A percentile compares a stretch with the other conserved stretches of the same genome.
phyloP scores from a whole-genome alignment of 805 yeast genomes.

The Lipomyces spencermartinsiae region DNA sequence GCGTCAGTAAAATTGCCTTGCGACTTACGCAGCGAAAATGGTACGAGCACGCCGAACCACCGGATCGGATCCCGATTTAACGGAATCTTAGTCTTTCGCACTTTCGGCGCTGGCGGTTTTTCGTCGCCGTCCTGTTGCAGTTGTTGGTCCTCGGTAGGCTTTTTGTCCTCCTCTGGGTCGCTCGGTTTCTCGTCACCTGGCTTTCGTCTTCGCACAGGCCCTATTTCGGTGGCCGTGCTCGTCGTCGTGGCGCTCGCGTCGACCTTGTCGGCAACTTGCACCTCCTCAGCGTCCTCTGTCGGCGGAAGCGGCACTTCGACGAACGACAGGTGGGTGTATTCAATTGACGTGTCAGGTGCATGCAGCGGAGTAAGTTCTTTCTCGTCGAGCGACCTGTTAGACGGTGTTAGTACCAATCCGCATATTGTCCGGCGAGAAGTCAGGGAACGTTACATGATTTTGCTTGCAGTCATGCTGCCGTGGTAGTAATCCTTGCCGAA shows the following conservation, averaged over 20 bases:
- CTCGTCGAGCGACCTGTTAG: neutral
- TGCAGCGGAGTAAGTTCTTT: constrained; percentile 8
- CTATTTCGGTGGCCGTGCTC: constrained; percentile 11
- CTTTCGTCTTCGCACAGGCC: constrained; percentile 4
- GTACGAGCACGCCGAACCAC: constrained; percentile 59
- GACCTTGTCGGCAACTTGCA: neutral
- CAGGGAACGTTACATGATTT: constrained; percentile 25
- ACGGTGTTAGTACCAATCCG: neutral
- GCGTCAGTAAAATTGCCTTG: constrained; percentile 48
- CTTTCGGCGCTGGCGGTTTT: constrained; percentile 10
- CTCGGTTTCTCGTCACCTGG: constrained; percentile 4
- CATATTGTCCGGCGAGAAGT: neutral
- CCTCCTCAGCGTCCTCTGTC: constrained; percentile 3
- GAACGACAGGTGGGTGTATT: neutral
- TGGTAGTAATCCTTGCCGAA: constrained; percentile 56
- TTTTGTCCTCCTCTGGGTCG: constrained; percentile 22
- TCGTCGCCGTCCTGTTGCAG: constrained; percentile 1
- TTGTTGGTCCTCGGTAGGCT: neutral
- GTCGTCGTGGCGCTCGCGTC: neutral
- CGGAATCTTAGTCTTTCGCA: constrained; percentile 14
- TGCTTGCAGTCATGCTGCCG: constrained; percentile 44
- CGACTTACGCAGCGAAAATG: constrained; percentile 50
- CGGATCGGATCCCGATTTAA: constrained; percentile 48
- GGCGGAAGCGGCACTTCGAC: constrained; percentile 21
- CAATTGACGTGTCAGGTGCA: neutral